Evolutionary conservation across 2,329 filamentous ascomycete genomes (phyloP), one percentile per base, ranked within the genome.

Genomic region (Colletotrichum sp.): DNA sequence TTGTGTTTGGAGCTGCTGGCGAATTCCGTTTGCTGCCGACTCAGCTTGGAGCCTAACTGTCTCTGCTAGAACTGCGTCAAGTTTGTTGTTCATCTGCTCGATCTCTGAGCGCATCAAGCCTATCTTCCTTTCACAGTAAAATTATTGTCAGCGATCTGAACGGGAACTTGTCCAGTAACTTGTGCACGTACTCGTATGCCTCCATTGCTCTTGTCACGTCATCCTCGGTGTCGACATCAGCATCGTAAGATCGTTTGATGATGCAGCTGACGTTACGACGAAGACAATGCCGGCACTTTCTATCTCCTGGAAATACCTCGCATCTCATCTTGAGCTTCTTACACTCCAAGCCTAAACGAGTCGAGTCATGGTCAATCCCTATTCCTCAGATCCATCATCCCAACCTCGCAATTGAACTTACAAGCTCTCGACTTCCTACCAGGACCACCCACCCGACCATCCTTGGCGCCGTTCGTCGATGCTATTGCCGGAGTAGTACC

Each of bases 281-380:
- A n/a, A 71, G 52, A 21, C 72, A 75, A 3, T 69, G 52, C 5
- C 52, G 52, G 34, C 72, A 75, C 24, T 38, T 57, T 16, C 36
- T 60, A 5, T 75, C 61, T 9, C 72, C 72, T 3, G 52, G 72
- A 18, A 57, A 58, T 2, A 75, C 21, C 21, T 71, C 68, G 6
- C 72, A 75, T 24, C 63, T 75, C 48, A 71, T 71, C 67, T 75
- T 75, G 34, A 66, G 63, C 18, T 67, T 75, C 67, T 71, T 71
- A 24, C 72, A 75, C 10, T 75, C 67, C 13, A 48, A 21, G 36
- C 72, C 67, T 74, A 13, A 13, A 3, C 26, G 55, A 28, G 13
- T 4, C 8, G 0, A 26, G 4, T 6, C 21, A 10, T 26, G 4
- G 28, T 61, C 12, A 34, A 18, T 15, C 16, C 3, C 28, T 13